phyloP scores from a whole-genome alignment of 495 filamentous ascomycete species.

The Penicillium salamii region DNA sequence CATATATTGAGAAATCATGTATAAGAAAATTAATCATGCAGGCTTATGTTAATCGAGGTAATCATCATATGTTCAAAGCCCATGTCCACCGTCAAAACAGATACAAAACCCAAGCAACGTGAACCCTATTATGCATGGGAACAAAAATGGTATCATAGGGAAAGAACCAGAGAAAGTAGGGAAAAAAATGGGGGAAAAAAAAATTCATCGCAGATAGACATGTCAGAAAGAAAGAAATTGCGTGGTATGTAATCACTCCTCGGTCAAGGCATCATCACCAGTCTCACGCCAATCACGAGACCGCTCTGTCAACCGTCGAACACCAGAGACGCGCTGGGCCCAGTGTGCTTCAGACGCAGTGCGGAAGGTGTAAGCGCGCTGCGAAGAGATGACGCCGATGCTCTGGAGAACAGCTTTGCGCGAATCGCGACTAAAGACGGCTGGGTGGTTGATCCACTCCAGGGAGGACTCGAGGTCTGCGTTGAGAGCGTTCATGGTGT shows the following conservation, averaged over 20 bases:
- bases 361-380: conserved; percentile 91
- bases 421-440: conserved; percentile 91
- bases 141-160: conserved; percentile 48
- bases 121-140: conserved; percentile 41
- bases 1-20: too few relatives aligned
- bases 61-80: background rate
- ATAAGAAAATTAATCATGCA: background rate
- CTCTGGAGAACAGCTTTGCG: conserved; percentile 94
- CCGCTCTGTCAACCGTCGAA: conserved; percentile 72
- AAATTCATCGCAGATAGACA: background rate
- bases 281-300: conserved; percentile 85
- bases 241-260: conserved; percentile 51
- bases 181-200: conserved; percentile 4
- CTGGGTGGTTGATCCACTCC: conserved; percentile 99
- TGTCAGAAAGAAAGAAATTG: too few relatives aligned
- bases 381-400: conserved; percentile 92
- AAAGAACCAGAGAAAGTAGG: conserved; percentile 4
- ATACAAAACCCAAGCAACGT: conserved; percentile 22
- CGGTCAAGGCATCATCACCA: conserved; percentile 78
- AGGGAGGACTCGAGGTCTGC: conserved; percentile 86
- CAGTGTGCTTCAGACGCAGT: conserved; percentile 81
- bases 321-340: conserved; percentile 74
- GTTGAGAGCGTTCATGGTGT: conserved; percentile 82
- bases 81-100: conserved; percentile 11
- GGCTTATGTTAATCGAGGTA: background rate